Conservation (phyloP, 2,329 filamentous ascomycete species). For the Blastomyces emzantsi region DNA sequence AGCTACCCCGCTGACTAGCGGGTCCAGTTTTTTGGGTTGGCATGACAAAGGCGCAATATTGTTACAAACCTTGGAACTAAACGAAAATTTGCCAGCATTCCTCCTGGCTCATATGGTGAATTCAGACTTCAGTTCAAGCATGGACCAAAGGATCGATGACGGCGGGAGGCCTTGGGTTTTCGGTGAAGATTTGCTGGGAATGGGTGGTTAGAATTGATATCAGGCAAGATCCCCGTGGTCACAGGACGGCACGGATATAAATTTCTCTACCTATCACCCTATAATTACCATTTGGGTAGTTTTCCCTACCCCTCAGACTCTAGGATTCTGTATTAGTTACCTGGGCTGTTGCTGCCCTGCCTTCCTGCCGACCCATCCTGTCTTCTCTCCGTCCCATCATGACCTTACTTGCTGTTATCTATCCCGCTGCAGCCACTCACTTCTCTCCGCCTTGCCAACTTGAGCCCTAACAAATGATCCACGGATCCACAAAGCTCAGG, state of each 20-base stretch:
- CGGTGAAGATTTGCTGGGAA: neutral
- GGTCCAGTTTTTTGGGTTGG: neutral
- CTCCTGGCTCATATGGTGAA: neutral
- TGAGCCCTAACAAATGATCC: too few relatives aligned
- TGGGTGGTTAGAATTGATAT: neutral
- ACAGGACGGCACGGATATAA: neutral
- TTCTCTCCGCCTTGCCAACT: too few relatives aligned
- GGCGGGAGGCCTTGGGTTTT: neutral
- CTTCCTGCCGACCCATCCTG: neutral
- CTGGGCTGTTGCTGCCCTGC: too few relatives aligned
- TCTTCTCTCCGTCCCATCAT: too few relatives aligned
- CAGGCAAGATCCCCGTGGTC: neutral
- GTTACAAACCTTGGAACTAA: neutral
- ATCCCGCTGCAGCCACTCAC: too few relatives aligned
- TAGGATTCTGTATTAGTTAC: too few relatives aligned
- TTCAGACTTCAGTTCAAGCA: neutral
- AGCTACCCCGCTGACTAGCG: neutral
- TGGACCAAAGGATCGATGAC: neutral
- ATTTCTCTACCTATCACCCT: neutral
- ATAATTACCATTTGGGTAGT: neutral
- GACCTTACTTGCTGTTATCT: too few relatives aligned
- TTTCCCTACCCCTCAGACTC: neutral
- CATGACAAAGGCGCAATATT: neutral
- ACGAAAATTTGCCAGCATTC: neutral
- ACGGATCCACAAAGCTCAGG: too few relatives aligned